phyloP scores from a whole-genome alignment of 2,329 filamentous ascomycete genomes.

The Teratosphaeriaceae sp. region DNA sequence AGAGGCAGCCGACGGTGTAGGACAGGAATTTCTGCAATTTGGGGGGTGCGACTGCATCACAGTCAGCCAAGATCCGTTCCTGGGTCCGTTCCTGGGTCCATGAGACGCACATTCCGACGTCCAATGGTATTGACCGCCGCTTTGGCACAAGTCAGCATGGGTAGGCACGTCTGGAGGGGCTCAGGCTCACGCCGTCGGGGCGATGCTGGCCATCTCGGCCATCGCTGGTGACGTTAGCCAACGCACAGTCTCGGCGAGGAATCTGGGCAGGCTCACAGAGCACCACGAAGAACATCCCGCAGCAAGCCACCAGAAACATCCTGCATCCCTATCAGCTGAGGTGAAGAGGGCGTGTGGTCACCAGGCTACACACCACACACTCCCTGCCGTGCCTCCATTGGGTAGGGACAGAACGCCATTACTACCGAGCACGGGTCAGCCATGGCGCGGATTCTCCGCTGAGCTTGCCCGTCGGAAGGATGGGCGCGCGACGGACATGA shows the following conservation, averaged over 20 bases:
- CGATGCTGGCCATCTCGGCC: slow-evolving; percentile 45
- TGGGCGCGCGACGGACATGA: slow-evolving; percentile 4
- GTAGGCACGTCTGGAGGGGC: background rate
- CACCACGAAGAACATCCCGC: background rate
- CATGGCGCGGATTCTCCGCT: background rate
- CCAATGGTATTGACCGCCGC: slow-evolving; percentile 2
- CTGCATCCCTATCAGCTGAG: too few relatives aligned
- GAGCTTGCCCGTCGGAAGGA: background rate
- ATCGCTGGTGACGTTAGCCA: too few relatives aligned
- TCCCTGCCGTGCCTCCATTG: slow-evolving; percentile 11
- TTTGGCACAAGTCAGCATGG: background rate
- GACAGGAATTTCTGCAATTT: slow-evolving; percentile 52
- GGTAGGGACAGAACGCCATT: slow-evolving; percentile 6
- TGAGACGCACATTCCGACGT: slow-evolving; percentile 26
- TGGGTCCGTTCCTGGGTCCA: too few relatives aligned
- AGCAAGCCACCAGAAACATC: slow-evolving; percentile 8
- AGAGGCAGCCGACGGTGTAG: slow-evolving; percentile 43
- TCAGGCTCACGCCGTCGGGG: too few relatives aligned
- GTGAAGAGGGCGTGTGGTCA: slow-evolving; percentile 5
- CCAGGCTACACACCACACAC: slow-evolving; percentile 10
- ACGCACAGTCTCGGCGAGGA: too few relatives aligned
- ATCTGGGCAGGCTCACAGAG: too few relatives aligned
- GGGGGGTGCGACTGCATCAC: slow-evolving; percentile 41
- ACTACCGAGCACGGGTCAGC: background rate
- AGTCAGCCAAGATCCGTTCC: too few relatives aligned